These are phyloP conservation scores for Candida sakaeoensis DNA, from an alignment of 805 yeast genomes.

Conservation along the genomic window DNA sequence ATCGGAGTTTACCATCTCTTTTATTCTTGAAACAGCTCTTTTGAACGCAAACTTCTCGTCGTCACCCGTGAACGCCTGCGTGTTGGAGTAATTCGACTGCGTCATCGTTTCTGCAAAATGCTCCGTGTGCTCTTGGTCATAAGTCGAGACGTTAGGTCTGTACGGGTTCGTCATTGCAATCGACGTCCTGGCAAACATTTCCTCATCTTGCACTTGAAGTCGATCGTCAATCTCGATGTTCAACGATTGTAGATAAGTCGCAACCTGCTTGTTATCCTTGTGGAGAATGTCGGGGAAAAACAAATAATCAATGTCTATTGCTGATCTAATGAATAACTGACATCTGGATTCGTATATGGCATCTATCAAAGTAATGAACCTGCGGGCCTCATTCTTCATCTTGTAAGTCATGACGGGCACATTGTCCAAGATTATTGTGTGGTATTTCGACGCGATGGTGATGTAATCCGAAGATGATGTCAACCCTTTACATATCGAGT, in stretches of 20 bases:
- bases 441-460: constrained; percentile 57
- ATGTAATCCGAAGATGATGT: constrained; percentile 69
- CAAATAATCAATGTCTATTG: constrained; percentile 45
- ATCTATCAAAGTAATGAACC: constrained; percentile 92
- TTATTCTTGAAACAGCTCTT: constrained; percentile 72
- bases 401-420: constrained; percentile 79
- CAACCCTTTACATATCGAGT: constrained; percentile 51
- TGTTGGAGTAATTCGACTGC: constrained; percentile 37
- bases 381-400: constrained; percentile 77
- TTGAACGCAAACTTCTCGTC: constrained; percentile 98
- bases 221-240: constrained; percentile 25
- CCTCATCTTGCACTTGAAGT: constrained; percentile 56
- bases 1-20: constrained; percentile 53
- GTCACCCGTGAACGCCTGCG: constrained; percentile 70
- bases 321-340: constrained; percentile 51
- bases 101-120: constrained; percentile 11
- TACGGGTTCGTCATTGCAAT: constrained; percentile 61
- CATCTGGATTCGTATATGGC: constrained; percentile 86
- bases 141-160: constrained; percentile 64
- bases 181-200: constrained; percentile 63
- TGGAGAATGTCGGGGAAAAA: constrained; percentile 54
- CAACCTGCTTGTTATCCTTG: constrained; percentile 11
- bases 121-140: constrained; percentile 45
- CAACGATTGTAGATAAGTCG: constrained; percentile 14
- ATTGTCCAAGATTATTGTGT: constrained; percentile 53